Evolutionary conservation across 1,284 basidiomycete species (phyloP).

Genomic region (Leccinum huronense): DNA sequence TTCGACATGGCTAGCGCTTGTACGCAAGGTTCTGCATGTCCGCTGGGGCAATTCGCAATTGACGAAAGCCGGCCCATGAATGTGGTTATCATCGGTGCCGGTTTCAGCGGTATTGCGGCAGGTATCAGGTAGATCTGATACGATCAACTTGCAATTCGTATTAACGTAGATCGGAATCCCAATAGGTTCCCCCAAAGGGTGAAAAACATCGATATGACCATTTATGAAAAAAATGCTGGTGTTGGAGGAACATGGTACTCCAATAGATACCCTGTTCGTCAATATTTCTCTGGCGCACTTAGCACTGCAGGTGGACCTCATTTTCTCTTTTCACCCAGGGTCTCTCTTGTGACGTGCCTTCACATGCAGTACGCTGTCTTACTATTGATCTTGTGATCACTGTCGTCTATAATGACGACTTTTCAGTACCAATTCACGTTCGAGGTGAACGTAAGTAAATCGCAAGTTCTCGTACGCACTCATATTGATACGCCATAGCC

Average conservation of each 20-base stretch:
- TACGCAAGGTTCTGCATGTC: too few species aligned
- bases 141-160: neutral
- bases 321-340: neutral
- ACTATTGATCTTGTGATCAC: neutral
- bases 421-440: constrained; percentile 60
- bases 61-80: neutral
- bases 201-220: constrained; percentile 51
- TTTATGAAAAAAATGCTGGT: constrained; percentile 33
- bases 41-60: neutral
- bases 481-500: constrained; percentile 34
- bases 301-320: neutral
- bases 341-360: constrained; percentile 47
- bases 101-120: neutral
- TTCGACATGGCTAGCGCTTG: neutral
- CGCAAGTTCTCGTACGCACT: neutral
- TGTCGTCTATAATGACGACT: neutral
- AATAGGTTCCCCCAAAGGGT: constrained; percentile 56
- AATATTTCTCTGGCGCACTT: neutral
- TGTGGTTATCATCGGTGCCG: neutral
- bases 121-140: neutral
- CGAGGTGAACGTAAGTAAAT: constrained; percentile 44
- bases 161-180: neutral
- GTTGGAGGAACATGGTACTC: constrained; percentile 62
- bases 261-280: constrained; percentile 39
- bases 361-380: constrained; percentile 44